These are phyloP conservation scores for Cymbopogon flexuosus DNA, from an alignment of 202 grass and related monocot species.

Conservation along the genomic window DNA sequence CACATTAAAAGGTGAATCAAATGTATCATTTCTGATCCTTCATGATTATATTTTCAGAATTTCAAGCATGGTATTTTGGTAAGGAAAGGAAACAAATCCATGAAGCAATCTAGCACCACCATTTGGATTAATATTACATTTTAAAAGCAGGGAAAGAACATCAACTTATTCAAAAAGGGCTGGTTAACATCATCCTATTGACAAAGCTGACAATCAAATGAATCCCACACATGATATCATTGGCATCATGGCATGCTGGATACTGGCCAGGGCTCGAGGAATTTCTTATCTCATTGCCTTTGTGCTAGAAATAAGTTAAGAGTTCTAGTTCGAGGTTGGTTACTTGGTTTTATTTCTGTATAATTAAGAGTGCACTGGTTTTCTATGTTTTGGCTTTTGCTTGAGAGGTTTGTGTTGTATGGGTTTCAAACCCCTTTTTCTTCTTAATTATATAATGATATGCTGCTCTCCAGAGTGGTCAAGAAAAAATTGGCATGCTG, in stretches of 20 bases:
- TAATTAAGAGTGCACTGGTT: not conserved
- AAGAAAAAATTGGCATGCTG: not conserved
- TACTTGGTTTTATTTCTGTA: not conserved
- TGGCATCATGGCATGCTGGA: not conserved
- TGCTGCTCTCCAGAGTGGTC: not conserved
- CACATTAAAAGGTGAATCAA: not conserved
- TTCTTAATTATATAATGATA: not conserved
- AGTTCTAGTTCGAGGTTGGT: not conserved
- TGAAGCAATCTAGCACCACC: not conserved
- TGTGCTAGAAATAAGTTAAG: not conserved
- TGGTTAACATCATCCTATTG: not conserved
- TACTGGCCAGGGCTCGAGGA: not conserved
- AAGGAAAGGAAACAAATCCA: not conserved
- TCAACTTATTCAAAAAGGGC: not conserved
- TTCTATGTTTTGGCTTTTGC: not conserved
- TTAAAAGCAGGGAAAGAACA: not conserved
- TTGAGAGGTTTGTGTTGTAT: not conserved
- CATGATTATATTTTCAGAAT: not conserved
- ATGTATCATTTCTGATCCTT: not conserved
- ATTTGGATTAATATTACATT: constrained; percentile 15
- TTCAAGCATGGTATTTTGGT: not conserved
- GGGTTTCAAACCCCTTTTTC: not conserved
- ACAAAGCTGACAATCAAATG: not conserved
- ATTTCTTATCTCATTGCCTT: not conserved
- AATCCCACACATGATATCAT: not conserved